Base-by-base conservation (phyloP, 2,329 filamentous ascomycete genomes). In the Hymenoscyphus occultus region DNA sequence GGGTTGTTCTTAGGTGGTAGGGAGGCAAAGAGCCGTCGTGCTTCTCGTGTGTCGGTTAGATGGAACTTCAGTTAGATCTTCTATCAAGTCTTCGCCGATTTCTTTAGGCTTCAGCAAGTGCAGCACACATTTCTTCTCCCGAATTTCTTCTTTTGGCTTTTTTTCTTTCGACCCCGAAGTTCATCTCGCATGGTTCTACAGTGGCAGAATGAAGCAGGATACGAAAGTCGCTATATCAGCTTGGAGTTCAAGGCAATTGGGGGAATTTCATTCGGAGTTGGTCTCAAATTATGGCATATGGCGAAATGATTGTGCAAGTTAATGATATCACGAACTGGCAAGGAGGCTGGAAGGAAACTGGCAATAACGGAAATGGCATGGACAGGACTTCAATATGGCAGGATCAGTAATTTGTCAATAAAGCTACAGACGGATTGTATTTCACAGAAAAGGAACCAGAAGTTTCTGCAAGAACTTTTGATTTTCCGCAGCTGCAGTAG, bases 401-500 rank as follows among this genome's bases (percentile, higher is more conserved):
- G 10, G 22, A 19, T 22, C 22, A 19, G 48, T 19, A 54, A 54
- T 22, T 19, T 54, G 19, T 54, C 10, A 7, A 54, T 22, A 54
- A 28, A 13, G 19, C 5, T n/a, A 28, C 10, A 12, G 48, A 51
- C 19, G n/a, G 45, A 54, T 22, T 54, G 13, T 54, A 54, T 22
- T 19, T 39, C 42, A 56, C 45, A 28, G 28, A 48, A 16, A 58
- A 31, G 5, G 40, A 60, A 57, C 19, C 54, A n/a, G 5, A 28
- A 59, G 2, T 59, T 42, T 51, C 62, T 62, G 64, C 40, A 40
- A 59, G 54, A 61, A 56, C 42, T 66, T 68, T 69, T 67, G 54
- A 70, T 70, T 74, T 71, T 72, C 71, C 70, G 71, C 72, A 73
- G 71, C 60, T 73, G 72, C 70, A 71, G 69, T 66, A 71, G 72